Evolutionary conservation across 768 basidiomycete genomes (phyloP).

Genomic region (Tephrocybe sp.): DNA sequence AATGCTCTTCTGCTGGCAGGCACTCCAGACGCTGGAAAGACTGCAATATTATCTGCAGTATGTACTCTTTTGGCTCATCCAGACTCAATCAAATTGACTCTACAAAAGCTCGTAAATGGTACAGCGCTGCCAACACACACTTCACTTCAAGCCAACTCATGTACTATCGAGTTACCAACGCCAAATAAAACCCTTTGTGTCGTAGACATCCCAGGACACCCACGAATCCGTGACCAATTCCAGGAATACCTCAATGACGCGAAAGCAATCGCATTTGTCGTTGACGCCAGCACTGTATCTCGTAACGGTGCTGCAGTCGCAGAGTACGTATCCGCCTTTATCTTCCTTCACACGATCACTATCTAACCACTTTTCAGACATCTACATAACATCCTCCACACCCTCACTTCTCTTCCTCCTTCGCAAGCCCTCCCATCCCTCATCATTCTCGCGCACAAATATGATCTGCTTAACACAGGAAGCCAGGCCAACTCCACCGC

Average conservation of each 20-base stretch:
- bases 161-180: constrained; percentile 41
- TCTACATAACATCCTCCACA: constrained; percentile 68
- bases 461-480: constrained; percentile 60
- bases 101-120: constrained; percentile 59
- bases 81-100: neutral
- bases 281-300: constrained; percentile 76
- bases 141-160: constrained; percentile 72
- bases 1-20: constrained; percentile 75
- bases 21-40: constrained; percentile 76
- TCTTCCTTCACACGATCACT: neutral
- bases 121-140: constrained; percentile 68
- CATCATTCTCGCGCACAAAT: constrained; percentile 73
- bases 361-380: constrained; percentile 43
- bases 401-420: constrained; percentile 69
- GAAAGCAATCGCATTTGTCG: constrained; percentile 71
- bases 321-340: constrained; percentile 53
- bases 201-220: constrained; percentile 84
- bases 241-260: constrained; percentile 59
- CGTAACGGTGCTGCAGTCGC: constrained; percentile 73
- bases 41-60: constrained; percentile 70
- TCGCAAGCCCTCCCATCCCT: constrained; percentile 60
- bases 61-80: constrained; percentile 22
- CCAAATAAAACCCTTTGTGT: constrained; percentile 47
- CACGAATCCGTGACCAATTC: constrained; percentile 74
- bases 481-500: constrained; percentile 33